Conservation (phyloP, 2,329 filamentous ascomycete species). For the Neoarthrinium moseri region DNA sequence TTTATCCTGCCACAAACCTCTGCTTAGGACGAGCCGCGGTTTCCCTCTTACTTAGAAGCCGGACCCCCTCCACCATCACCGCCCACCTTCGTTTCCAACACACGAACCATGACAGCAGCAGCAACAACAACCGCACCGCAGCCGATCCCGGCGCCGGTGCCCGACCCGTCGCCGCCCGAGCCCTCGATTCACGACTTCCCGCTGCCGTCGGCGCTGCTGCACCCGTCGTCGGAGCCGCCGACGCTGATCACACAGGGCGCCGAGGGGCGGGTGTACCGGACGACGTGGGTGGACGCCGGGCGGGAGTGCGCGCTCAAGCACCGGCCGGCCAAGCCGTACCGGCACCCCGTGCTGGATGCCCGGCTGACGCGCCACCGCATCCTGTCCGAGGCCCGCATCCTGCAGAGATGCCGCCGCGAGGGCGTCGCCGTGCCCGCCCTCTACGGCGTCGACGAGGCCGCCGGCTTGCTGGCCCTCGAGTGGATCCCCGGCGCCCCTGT, state of each 20-base stretch:
- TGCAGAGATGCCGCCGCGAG: constrained; percentile 75
- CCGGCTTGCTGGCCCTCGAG: constrained; percentile 79
- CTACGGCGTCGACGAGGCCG: constrained; percentile 62
- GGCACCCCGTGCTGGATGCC: constrained; percentile 84
- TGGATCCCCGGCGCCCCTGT: constrained; percentile 78
- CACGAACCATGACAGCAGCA: constrained; percentile 1
- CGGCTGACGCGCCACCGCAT: constrained; percentile 85
- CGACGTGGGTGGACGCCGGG: constrained; percentile 69
- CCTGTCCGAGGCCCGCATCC: constrained; percentile 81
- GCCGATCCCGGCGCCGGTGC: constrained; percentile 12
- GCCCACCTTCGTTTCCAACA: no score
- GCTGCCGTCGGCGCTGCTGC: constrained; percentile 64
- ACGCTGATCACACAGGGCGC: constrained; percentile 86
- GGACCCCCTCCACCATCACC: no score
- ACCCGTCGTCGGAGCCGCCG: constrained; percentile 59
- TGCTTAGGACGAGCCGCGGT: no score
- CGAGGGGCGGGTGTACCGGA: constrained; percentile 91
- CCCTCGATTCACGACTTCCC: constrained; percentile 31
- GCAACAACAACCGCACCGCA: constrained; percentile 11
- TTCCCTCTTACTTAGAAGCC: no score
- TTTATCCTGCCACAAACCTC: no score
- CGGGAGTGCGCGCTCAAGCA: constrained; percentile 82
- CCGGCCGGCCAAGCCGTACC: constrained; percentile 86
- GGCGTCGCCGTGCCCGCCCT: constrained; percentile 82
- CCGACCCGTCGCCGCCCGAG: not conserved